phyloP scores from a whole-genome alignment of 306 rosid species.

The Trichosanthes cucumerina region DNA sequence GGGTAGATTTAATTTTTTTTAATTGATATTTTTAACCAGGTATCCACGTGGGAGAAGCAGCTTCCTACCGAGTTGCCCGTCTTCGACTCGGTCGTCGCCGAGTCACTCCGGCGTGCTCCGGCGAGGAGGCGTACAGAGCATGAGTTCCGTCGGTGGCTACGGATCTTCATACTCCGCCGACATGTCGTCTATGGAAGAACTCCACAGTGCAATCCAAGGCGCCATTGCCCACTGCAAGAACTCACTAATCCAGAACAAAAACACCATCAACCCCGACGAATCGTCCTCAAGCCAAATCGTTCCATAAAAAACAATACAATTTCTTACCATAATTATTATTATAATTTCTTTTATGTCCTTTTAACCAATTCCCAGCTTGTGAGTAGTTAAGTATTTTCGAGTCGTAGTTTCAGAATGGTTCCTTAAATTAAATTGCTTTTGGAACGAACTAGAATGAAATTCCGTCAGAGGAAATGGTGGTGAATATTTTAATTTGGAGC shows the following conservation, averaged over 20 bases:
- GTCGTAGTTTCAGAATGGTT: neutral
- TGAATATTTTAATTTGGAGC: no score
- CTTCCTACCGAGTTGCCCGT: conserved; percentile 72
- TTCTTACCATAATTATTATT: neutral
- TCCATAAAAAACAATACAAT: neutral
- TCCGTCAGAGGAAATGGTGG: no score
- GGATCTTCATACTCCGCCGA: conserved; percentile 11
- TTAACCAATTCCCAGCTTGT: neutral
- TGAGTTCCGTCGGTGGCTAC: neutral
- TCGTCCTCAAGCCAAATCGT: neutral
- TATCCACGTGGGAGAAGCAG: conserved; percentile 48
- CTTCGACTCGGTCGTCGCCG: conserved; percentile 81
- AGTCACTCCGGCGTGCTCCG: conserved; percentile 70
- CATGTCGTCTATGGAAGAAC: conserved; percentile 72
- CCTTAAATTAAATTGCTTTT: neutral
- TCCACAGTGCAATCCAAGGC: conserved; percentile 16
- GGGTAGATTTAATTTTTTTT: neutral
- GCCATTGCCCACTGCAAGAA: conserved; percentile 17
- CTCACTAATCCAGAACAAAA: conserved; percentile 1
- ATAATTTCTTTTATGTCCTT: neutral
- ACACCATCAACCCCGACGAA: conserved; percentile 17
- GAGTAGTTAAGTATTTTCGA: neutral
- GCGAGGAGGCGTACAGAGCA: conserved; percentile 17
- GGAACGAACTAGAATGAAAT: no score
- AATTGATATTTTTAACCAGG: neutral